Evolutionary conservation across 1,284 basidiomycete genomes (phyloP).

Genomic region (Mycosarcoma mackinlayi): DNA sequence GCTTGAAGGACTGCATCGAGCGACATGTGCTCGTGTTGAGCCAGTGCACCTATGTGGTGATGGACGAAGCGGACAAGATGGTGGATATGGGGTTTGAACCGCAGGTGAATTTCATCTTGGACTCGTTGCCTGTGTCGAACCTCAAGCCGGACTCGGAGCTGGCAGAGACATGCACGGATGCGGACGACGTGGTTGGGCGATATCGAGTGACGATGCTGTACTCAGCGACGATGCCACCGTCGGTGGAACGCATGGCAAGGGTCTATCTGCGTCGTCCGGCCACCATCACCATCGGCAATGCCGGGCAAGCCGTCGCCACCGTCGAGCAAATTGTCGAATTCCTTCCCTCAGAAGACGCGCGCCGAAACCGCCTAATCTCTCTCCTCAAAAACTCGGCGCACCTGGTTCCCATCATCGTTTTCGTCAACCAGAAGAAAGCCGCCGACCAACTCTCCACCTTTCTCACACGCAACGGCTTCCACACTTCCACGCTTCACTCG

Average conservation of each 20-base stretch:
- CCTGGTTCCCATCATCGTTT: slow-evolving; percentile 93
- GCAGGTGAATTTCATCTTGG: slow-evolving; percentile 93
- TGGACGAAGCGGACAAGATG: slow-evolving; percentile 99
- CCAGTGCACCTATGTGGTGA: slow-evolving; percentile 96
- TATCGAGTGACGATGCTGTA: slow-evolving; percentile 77
- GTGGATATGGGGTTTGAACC: slow-evolving; percentile 96
- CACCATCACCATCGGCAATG: slow-evolving; percentile 95
- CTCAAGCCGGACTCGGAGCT: slow-evolving; percentile 79
- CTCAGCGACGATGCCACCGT: slow-evolving; percentile 97
- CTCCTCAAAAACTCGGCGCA: slow-evolving; percentile 83
- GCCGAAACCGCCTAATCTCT: slow-evolving; percentile 88
- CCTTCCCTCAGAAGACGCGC: slow-evolving; percentile 89
- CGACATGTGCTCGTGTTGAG: slow-evolving; percentile 92
- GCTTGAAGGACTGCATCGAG: slow-evolving; percentile 96
- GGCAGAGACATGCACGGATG: slow-evolving; percentile 67
- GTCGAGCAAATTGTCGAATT: slow-evolving; percentile 98
- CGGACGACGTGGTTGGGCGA: slow-evolving; percentile 43
- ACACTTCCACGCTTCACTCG: slow-evolving; percentile 88
- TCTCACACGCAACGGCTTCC: slow-evolving; percentile 86
- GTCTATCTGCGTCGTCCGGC: slow-evolving; percentile 94
- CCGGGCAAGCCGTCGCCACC: slow-evolving; percentile 95
- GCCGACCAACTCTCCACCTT: slow-evolving; percentile 96
- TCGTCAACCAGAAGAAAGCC: slow-evolving; percentile 99
- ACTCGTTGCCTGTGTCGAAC: slow-evolving; percentile 85
- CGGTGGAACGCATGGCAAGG: slow-evolving; percentile 90